Base-by-base conservation (phyloP, 2,329 filamentous ascomycete genomes). In the Aspergillus sp. region DNA sequence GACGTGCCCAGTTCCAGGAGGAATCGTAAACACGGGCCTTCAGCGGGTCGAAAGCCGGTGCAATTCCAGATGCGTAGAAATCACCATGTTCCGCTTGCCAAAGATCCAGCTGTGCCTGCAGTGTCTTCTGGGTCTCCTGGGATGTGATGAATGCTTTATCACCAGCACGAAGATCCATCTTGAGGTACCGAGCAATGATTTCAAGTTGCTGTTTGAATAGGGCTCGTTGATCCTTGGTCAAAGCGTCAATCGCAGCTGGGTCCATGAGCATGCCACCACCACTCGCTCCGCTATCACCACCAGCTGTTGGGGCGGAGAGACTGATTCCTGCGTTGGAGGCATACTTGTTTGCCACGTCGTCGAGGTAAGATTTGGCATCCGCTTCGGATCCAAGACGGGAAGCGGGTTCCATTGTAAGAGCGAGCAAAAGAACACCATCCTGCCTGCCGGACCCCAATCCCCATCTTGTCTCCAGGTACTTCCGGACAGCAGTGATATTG, bases 181-280 rank as follows among this genome's bases (percentile, higher is more conserved):
- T 97, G 54, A 98, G 79, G 68, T 98, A 98, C 58, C 91, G 82
- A 5, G 93, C 93, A 55, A 95, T 88, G 13, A 96, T 78, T 74
- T 98, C 93, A 27, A 98, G 80, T 67, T 98, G 93, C 66, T 98
- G 91, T 78, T 97, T 97, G 83, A 97, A 97, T 1, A 98, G 78
- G 27, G 89, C 86, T 51, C 86, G 83, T 70, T 98, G 93, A 62
- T 97, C 93, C 69, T 97, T 97, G 61, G 93, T 98, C 42, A 98
- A 78, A 10, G 93, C 93, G 66, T 98, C 93, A 52, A 98, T 85
- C 42, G 93, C 93, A 33, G 91, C 93, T 7, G 93, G 93, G 61
- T 98, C 93, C 90, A 98, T 97, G 88, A 98, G 95, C 93, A 98
- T 97, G 64, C 90, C 91, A 43, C 77, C 80, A 45, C 76, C 81